A percentile compares a stretch with the other conserved stretches of the same genome.
These are phyloP conservation scores for Prunella vulgaris DNA, from an alignment of 257 asterid genomes.

Conservation along the genomic window DNA sequence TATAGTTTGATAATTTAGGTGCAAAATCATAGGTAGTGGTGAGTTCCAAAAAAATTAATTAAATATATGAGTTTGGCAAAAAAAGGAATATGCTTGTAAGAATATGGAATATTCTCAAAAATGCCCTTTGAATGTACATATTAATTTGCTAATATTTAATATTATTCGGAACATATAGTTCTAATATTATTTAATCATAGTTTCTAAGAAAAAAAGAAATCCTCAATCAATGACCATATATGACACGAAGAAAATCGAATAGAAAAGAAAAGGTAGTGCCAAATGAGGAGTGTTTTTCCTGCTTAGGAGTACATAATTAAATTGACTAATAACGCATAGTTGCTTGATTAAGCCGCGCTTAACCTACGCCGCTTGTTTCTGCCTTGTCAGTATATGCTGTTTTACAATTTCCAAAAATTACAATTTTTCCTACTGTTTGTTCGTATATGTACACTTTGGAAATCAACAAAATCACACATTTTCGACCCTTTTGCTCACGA, in stretches of 20 bases:
- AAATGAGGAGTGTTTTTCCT: slow-evolving; percentile 3
- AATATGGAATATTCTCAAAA: too few species aligned
- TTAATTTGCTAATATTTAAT: too few species aligned
- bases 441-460: slow-evolving; percentile 13
- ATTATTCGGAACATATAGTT: too few species aligned
- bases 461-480: slow-evolving; percentile 22
- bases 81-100: too few species aligned
- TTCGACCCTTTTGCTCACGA: slow-evolving; percentile 22
- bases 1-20: too few species aligned
- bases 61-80: too few species aligned
- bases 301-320: background rate
- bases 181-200: too few species aligned
- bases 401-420: background rate
- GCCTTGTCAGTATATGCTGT: slow-evolving; percentile 21
- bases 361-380: slow-evolving; percentile 24
- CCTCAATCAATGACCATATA: background rate
- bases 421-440: slow-evolving; percentile 16
- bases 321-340: background rate
- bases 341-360: slow-evolving; percentile 17
- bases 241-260: background rate
- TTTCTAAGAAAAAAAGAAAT: background rate
- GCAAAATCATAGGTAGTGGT: too few species aligned
- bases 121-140: too few species aligned
- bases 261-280: background rate
- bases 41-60: too few species aligned